These are phyloP conservation scores for Rhizopogon vinicolor DNA, from an alignment of 768 basidiomycete species.

Conservation along the genomic window DNA sequence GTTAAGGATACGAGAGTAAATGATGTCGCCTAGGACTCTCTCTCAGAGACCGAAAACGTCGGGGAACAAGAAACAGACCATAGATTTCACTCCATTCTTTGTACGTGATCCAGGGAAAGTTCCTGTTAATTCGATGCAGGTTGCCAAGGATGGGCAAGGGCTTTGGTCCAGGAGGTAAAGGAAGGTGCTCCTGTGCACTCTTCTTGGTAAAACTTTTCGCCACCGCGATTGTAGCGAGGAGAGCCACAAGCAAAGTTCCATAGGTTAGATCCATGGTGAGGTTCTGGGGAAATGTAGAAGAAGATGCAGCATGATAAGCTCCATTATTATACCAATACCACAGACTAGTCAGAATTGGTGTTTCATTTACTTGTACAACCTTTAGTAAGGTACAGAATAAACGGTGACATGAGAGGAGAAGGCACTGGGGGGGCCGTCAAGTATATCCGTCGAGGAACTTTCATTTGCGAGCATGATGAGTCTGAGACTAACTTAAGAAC, in stretches of 20 bases:
- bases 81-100: slow-evolving; percentile 19
- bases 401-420: too few species aligned
- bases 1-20: slow-evolving; percentile 34
- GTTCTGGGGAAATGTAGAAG: neutral
- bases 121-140: slow-evolving; percentile 34
- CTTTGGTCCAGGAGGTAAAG: slow-evolving; percentile 47
- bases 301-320: neutral
- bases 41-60: neutral
- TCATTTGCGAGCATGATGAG: too few species aligned
- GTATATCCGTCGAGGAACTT: too few species aligned
- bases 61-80: slow-evolving; percentile 8
- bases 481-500: too few species aligned
- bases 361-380: neutral
- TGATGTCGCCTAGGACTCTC: slow-evolving; percentile 32
- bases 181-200: slow-evolving; percentile 13
- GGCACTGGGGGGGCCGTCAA: too few species aligned
- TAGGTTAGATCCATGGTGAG: neutral
- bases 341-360: too few species aligned
- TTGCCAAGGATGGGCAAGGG: slow-evolving; percentile 44
- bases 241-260: neutral
- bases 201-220: neutral
- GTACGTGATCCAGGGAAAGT: slow-evolving; percentile 25
- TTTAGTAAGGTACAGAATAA: neutral
- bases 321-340: neutral
- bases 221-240: neutral